Base-by-base conservation (phyloP, 495 filamentous ascomycete genomes). In the Tuber magnatum region DNA sequence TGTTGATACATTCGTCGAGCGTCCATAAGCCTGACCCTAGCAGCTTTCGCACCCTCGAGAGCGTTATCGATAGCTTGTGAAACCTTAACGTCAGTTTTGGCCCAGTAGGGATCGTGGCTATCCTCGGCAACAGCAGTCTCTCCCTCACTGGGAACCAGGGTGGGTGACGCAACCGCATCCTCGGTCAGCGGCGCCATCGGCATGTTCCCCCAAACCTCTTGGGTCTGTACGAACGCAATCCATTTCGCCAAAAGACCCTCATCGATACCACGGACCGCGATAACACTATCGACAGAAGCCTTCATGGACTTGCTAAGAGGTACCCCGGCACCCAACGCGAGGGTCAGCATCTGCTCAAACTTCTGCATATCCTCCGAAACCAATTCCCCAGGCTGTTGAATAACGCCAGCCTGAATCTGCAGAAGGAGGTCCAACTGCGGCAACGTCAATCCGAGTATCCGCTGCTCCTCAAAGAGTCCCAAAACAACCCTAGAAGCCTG, bases 21-120 rank as follows among this genome's bases (percentile, higher is more conserved):
- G 77, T 97, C 94, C 75, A 91, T 91, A 69, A 97, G 88, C 75
- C 91, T 91, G 38, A 88, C 86, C 76, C 90, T 91, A 39, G 89
- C 87, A 48, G 87, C 89, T 76, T 89, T 89, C 24, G 86, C 85
- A 51, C 84, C 79, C 83, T 97, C 95, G 61, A 99, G 87, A 77
- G 92, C 89, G 71, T 97, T 93, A 24, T 92, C 91, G 81, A 99
- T 97, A 72, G 92, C 86, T 32, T 92, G 89, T 35, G 95, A 99
- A 40, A 93, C 94, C 79, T 92, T 93, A 86, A 94, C 92, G 84
- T 99, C 95, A 73, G 92, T 96, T 71, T 89, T 93, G 76, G 91
- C 88, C 40, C 90, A 91, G 82, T 98, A 97, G 0, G 95, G 95
- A 80, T 99, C 95, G 80, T 90, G 94, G 3, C 89, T 90, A 75